These are phyloP conservation scores for Orobanche coerulescens DNA, from an alignment of 257 asterid species.

Conservation along the genomic window DNA sequence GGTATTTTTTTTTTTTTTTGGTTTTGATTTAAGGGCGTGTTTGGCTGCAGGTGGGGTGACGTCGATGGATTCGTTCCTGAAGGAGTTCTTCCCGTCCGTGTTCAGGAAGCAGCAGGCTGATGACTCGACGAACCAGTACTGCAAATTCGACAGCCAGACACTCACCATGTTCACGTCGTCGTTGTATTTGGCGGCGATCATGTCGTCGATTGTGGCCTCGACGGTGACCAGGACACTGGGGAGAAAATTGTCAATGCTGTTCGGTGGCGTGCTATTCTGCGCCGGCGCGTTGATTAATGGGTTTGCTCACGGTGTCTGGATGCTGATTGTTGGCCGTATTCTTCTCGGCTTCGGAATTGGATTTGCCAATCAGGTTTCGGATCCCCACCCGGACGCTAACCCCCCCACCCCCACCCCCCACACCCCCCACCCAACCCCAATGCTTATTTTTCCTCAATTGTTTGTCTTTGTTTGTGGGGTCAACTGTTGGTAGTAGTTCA, in stretches of 20 bases:
- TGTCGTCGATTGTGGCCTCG: constrained; percentile 63
- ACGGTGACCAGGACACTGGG: constrained; percentile 56
- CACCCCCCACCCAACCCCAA: too few species aligned
- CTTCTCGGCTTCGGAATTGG: constrained; percentile 84
- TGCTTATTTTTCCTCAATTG: not conserved
- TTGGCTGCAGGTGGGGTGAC: constrained; percentile 73
- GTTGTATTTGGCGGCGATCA: constrained; percentile 72
- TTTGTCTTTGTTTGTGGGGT: constrained; percentile 10
- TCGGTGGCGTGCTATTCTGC: constrained; percentile 60
- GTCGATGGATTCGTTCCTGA: constrained; percentile 65
- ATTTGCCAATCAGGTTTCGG: constrained; percentile 63
- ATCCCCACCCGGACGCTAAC: not conserved
- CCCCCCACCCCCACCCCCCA: too few species aligned
- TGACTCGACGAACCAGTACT: constrained; percentile 49
- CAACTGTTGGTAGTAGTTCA: constrained; percentile 19
- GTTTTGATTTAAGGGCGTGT: not conserved
- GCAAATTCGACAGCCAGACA: constrained; percentile 64
- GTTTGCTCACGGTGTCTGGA: constrained; percentile 48
- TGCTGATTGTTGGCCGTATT: constrained; percentile 78
- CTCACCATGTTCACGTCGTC: constrained; percentile 87
- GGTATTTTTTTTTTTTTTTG: not conserved
- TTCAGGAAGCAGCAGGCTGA: constrained; percentile 41
- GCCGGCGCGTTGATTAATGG: constrained; percentile 75
- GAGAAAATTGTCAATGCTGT: constrained; percentile 62
- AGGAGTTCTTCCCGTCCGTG: constrained; percentile 60